Base-by-base conservation (phyloP, 257 asterid species). In the Ocimum tenuiflorum region DNA sequence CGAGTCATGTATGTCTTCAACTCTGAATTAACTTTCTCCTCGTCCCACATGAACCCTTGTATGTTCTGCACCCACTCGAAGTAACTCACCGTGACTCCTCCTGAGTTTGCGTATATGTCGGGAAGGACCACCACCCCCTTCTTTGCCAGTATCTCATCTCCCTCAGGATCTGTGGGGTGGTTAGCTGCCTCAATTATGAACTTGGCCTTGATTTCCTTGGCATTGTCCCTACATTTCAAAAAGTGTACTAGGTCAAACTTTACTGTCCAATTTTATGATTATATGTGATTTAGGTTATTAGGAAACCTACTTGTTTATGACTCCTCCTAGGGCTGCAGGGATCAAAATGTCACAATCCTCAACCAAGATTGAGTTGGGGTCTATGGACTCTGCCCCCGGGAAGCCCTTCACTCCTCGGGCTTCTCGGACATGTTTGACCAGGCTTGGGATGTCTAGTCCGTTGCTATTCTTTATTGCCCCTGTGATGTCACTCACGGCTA, bases 11-110 rank as follows among this genome's bases (percentile, higher is more conserved):
- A 91, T 1, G 75, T 85, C 77, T 85, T 85, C 19, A 91, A 83
- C 81, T 91, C 97, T 0, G 73, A 66, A 31, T 91, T 91, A 80
- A 91, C 98, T 24, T 87, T 91, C 27, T 81, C 85, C 78, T 89
- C 98, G 7, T 89, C 96, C 98, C 98, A 91, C 95, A 89, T 89
- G 79, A 91, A 91, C 15, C 98, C 98, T 64, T 91, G 98, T 18
- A 91, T 91, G 86, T 89, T 91, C 94, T 88, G 78, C 65, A 54
- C 97, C 97, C 96, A 91, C 78, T 91, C 97, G 18, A 91, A 91
- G 68, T 91, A 88, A 35, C 95, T 86, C 36, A 88, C 95, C 0
- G 91, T 88, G 6, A 88, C 96, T 6, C 96, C 96, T 4, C 97
- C 97, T 0, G 92, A 84, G 70, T 91, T 91, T 2, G 97, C 95